Percentiles rank a stretch among this genome's conserved stretches.
Conservation (phyloP, 495 filamentous ascomycete genomes). For the Aspergillus ostianus region DNA sequence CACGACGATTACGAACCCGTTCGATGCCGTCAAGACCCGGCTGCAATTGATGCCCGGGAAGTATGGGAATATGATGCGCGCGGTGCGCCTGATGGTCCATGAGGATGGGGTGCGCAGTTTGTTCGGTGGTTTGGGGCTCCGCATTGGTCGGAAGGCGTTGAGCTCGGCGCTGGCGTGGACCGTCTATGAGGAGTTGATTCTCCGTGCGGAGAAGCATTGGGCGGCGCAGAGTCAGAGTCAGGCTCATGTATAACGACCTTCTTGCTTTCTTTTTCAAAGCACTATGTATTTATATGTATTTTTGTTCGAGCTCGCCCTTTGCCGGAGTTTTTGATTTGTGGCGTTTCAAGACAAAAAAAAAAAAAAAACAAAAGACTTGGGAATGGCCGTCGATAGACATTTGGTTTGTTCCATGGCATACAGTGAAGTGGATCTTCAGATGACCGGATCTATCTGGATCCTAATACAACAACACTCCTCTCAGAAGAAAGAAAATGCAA, state of each 20-base stretch:
- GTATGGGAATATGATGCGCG: slow-evolving; percentile 84
- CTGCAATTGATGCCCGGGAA: slow-evolving; percentile 82
- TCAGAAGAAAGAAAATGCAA: background rate
- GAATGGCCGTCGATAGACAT: background rate
- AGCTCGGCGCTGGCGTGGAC: slow-evolving; percentile 95
- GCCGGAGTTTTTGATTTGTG: background rate
- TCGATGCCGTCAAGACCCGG: slow-evolving; percentile 93
- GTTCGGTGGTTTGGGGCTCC: slow-evolving; percentile 81
- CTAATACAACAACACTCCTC: background rate
- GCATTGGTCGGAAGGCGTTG: slow-evolving; percentile 87
- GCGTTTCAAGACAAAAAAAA: background rate
- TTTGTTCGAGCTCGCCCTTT: background rate
- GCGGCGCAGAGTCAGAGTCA: slow-evolving; percentile 31
- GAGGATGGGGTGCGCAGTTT: slow-evolving; percentile 81
- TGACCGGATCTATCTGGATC: background rate
- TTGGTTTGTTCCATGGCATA: background rate
- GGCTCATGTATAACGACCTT: slow-evolving; percentile 4
- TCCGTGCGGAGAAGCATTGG: slow-evolving; percentile 68
- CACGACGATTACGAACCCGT: slow-evolving; percentile 89
- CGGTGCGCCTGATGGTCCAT: slow-evolving; percentile 68
- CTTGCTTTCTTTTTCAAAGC: background rate
- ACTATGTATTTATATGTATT: background rate
- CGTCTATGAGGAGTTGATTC: slow-evolving; percentile 89
- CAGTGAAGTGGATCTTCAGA: background rate
- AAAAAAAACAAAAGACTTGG: too few species aligned